These are phyloP conservation scores for Pythium sukuiense DNA, from an alignment of 352 stramenopile species.

Conservation along the genomic window DNA sequence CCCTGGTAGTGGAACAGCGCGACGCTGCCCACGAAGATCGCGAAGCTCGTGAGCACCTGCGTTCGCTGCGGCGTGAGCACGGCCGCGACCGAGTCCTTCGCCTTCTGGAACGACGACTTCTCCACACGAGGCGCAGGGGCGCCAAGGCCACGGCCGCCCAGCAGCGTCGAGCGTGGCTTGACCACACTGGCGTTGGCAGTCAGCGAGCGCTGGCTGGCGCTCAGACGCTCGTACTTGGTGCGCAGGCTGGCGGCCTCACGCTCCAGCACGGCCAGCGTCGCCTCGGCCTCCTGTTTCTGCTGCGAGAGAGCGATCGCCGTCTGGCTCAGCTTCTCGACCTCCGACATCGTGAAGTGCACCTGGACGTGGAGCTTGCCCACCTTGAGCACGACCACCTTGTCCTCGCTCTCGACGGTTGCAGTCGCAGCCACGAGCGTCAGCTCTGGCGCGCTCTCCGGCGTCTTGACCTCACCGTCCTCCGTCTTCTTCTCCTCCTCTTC, in stretches of 20 bases:
- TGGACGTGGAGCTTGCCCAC: constrained; percentile 58
- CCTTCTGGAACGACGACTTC: constrained; percentile 69
- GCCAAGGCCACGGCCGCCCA: constrained; percentile 52
- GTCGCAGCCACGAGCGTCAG: constrained; percentile 15
- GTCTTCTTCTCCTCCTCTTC: constrained; percentile 6
- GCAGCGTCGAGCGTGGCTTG: constrained; percentile 57
- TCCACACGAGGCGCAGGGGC: constrained; percentile 32
- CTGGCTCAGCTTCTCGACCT: constrained; percentile 75
- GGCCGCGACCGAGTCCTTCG: constrained; percentile 56
- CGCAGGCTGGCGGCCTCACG: constrained; percentile 73
- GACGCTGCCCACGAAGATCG: constrained; percentile 75
- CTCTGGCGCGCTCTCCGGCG: constrained; percentile 8
- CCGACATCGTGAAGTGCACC: constrained; percentile 66
- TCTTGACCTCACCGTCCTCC: neutral
- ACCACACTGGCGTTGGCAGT: constrained; percentile 46
- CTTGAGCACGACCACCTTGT: constrained; percentile 25
- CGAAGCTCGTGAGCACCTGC: constrained; percentile 69
- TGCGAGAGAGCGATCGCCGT: constrained; percentile 72
- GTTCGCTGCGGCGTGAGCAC: constrained; percentile 75
- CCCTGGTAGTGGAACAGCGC: constrained; percentile 81
- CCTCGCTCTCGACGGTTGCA: constrained; percentile 20
- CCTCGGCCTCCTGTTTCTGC: constrained; percentile 80
- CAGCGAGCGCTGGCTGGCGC: constrained; percentile 72
- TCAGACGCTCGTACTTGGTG: constrained; percentile 82
- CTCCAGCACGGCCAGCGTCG: constrained; percentile 59